Evolutionary conservation across 768 basidiomycete genomes (phyloP), one percentile per base, ranked within the genome.

Genomic region (Lentinula detonsa): DNA sequence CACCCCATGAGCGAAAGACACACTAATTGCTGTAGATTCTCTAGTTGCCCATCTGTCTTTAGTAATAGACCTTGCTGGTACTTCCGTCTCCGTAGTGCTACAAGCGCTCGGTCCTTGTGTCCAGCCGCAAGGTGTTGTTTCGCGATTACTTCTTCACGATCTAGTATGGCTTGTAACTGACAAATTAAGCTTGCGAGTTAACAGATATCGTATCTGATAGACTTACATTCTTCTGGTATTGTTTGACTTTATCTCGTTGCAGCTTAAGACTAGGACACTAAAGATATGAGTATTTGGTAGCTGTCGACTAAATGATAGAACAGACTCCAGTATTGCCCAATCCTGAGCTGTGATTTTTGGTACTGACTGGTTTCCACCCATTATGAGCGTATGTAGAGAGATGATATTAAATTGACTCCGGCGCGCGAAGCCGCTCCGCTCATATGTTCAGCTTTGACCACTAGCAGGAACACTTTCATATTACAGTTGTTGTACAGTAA

Each of bases 321-420:
- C 91, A 71, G 64, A 98, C 96, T 98, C 96, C 62, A 99, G 83
- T 63, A 99, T 90, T 48, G 97, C 96, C 65, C 89, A 85, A 73
- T 99, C 97, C 69, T 95, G 95, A 33, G 85, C 78, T 18, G 97
- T 98, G 64, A 99, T 85, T 79, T 91, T 97, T 52, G 93, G 93
- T 37, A 80, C 73, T 40, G 90, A 91, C 72, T 90, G 87, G 65
- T 77, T 82, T 68, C 73, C 80, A 61, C 90, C 90, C 90, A 91
- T 91, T 39, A 34, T 31, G 6, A 40, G 18, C 21, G 39, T 33
- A 33, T 18, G 18, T 37, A 21, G 49, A 48, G 31, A 45, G 15
- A 10, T 11, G 35, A 40, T 7, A 49, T 23, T 16, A 42, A 46
- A 46, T 15, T 57, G 28, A 28, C 45, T 46, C 16, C 9, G 16